A percentile compares a stretch with the other conserved stretches of the same genome.
These are phyloP conservation scores for Metschnikowia arizonensis DNA, from an alignment of 805 yeast genomes.

Conservation along the genomic window DNA sequence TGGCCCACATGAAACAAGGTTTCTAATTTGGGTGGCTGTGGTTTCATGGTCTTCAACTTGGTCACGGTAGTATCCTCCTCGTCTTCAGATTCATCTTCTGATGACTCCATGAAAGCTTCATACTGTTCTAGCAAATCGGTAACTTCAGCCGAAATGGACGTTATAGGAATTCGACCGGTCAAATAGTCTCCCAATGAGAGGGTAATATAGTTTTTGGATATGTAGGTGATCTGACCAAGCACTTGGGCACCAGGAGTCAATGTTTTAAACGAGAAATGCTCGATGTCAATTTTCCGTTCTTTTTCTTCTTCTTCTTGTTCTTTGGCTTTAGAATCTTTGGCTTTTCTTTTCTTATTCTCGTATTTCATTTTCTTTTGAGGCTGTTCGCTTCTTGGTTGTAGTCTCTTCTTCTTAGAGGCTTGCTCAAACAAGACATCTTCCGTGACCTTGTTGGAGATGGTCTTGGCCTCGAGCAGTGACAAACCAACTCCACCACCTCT, in stretches of 20 bases:
- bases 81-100: constrained; percentile 30
- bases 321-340: constrained; percentile 13
- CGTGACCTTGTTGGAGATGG: constrained; percentile 88
- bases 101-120: constrained; percentile 41
- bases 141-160: constrained; percentile 64
- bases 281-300: constrained; percentile 45
- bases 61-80: constrained; percentile 27
- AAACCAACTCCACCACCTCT: constrained; percentile 92
- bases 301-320: constrained; percentile 23
- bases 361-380: constrained; percentile 25
- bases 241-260: constrained; percentile 69
- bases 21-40: constrained; percentile 53
- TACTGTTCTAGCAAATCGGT: constrained; percentile 53
- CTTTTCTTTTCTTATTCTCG: constrained; percentile 20
- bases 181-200: constrained; percentile 77
- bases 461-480: constrained; percentile 86
- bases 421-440: constrained; percentile 77
- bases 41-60: constrained; percentile 21
- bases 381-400: constrained; percentile 23
- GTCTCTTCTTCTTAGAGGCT: constrained; percentile 31
- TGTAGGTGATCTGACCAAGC: constrained; percentile 67
- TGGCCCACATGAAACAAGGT: constrained; percentile 66
- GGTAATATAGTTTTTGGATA: constrained; percentile 59
- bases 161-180: constrained; percentile 72
- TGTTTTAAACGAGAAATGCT: constrained; percentile 57